These are phyloP conservation scores for Beauveria rudraprayagi DNA, from an alignment of 2,329 filamentous ascomycete species.

Conservation along the genomic window DNA sequence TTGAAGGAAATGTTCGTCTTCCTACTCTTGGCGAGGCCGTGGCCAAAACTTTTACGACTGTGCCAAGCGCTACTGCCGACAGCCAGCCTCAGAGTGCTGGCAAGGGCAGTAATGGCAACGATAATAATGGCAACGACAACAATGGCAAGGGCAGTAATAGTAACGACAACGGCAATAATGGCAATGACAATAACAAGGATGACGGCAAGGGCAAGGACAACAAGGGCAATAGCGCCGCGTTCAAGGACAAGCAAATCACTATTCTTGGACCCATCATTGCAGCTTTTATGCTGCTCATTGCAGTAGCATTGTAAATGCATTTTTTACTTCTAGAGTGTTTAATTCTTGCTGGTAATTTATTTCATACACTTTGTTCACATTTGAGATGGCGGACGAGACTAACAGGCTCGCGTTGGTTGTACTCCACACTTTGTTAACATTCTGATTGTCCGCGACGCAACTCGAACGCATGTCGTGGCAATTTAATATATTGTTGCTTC, in stretches of 20 bases:
- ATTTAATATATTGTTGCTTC: no score
- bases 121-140: neutral
- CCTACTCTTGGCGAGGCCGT: slow-evolving; percentile 57
- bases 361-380: neutral
- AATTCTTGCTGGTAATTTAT: slow-evolving; percentile 1
- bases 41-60: slow-evolving; percentile 19
- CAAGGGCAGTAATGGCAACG: slow-evolving; percentile 9
- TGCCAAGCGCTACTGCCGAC: slow-evolving; percentile 14
- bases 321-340: neutral
- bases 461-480: neutral
- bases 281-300: slow-evolving; percentile 21
- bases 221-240: slow-evolving; percentile 3
- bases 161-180: neutral
- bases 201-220: neutral
- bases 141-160: slow-evolving; percentile 10
- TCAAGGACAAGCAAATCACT: slow-evolving; percentile 20
- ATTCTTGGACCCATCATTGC: slow-evolving; percentile 21
- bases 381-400: neutral
- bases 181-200: neutral
- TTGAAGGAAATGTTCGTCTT: slow-evolving; percentile 60
- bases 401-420: neutral
- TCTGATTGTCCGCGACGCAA: neutral
- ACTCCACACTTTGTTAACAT: neutral
- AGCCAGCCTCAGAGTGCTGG: slow-evolving; percentile 10
- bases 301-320: slow-evolving; percentile 16